Evolutionary conservation across 257 asterid genomes (phyloP).

Genomic region (Paulownia fortunei): DNA sequence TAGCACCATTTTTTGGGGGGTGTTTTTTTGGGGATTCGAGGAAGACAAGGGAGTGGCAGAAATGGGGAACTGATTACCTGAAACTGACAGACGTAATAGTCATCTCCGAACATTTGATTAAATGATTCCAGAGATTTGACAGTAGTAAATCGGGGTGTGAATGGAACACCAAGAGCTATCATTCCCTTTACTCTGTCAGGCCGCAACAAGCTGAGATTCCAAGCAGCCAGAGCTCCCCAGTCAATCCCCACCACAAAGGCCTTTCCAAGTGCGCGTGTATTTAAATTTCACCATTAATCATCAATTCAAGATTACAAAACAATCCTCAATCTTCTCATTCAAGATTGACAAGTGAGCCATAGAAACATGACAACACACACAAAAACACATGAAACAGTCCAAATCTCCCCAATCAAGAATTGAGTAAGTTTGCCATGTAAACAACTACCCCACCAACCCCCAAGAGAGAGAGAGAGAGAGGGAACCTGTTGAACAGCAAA

Average conservation of each 20-base stretch:
- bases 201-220: slow-evolving; percentile 55
- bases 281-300: background rate
- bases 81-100: slow-evolving; percentile 50
- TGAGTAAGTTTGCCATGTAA: too few species aligned
- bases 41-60: too few species aligned
- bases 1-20: background rate
- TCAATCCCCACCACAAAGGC: slow-evolving; percentile 57
- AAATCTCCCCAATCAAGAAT: too few species aligned
- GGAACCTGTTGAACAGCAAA: slow-evolving; percentile 45
- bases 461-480: background rate
- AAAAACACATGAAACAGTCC: too few species aligned
- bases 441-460: too few species aligned
- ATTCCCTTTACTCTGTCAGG: slow-evolving; percentile 53
- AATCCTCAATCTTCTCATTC: background rate
- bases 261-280: slow-evolving; percentile 1
- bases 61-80: slow-evolving; percentile 38
- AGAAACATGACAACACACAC: background rate
- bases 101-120: slow-evolving; percentile 53
- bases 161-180: slow-evolving; percentile 48
- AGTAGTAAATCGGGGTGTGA: slow-evolving; percentile 36
- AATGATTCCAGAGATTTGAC: slow-evolving; percentile 37
- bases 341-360: background rate
- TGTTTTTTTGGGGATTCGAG: background rate
- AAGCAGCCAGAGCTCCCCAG: slow-evolving; percentile 62
- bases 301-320: background rate